A percentile compares a stretch with the other conserved stretches of the same genome.
Conservation (phyloP, 257 asterid species). For the Verbena officinalis region DNA sequence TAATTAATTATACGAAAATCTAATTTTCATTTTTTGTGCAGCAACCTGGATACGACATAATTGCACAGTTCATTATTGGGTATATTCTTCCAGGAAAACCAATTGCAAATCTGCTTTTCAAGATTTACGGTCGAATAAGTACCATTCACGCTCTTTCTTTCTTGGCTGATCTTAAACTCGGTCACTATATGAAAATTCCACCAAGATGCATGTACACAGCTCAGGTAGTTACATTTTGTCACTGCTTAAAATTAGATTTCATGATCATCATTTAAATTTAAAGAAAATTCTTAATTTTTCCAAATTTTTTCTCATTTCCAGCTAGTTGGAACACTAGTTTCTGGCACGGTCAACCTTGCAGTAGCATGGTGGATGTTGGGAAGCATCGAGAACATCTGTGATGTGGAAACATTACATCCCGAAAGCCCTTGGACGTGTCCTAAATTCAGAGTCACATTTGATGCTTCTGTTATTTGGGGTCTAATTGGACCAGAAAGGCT, state of each 20-base stretch:
- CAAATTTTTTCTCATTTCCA: constrained; percentile 18
- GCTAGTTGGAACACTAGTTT: constrained; percentile 74
- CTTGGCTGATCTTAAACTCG: constrained; percentile 90
- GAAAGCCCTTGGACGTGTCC: constrained; percentile 98
- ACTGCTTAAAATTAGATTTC: not conserved
- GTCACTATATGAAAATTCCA: constrained; percentile 97
- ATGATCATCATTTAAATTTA: not conserved
- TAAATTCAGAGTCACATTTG: constrained; percentile 76
- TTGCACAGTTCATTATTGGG: constrained; percentile 90
- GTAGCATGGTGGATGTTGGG: constrained; percentile 95
- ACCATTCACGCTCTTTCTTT: constrained; percentile 86
- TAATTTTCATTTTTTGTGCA: constrained; percentile 33
- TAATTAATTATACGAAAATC: not conserved
- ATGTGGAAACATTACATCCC: constrained; percentile 70
- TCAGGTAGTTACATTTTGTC: constrained; percentile 51
- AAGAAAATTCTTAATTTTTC: not conserved
- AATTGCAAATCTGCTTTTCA: constrained; percentile 85
- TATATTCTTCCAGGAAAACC: constrained; percentile 92
- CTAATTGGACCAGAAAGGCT: constrained; percentile 77
- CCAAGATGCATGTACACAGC: constrained; percentile 88
- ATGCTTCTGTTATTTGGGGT: constrained; percentile 92
- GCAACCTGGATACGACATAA: constrained; percentile 98
- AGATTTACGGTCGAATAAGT: constrained; percentile 92
- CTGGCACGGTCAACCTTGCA: constrained; percentile 78
- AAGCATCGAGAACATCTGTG: constrained; percentile 79